Conservation (phyloP, 2,329 filamentous ascomycete species). For the Nigrospora osmanthi region DNA sequence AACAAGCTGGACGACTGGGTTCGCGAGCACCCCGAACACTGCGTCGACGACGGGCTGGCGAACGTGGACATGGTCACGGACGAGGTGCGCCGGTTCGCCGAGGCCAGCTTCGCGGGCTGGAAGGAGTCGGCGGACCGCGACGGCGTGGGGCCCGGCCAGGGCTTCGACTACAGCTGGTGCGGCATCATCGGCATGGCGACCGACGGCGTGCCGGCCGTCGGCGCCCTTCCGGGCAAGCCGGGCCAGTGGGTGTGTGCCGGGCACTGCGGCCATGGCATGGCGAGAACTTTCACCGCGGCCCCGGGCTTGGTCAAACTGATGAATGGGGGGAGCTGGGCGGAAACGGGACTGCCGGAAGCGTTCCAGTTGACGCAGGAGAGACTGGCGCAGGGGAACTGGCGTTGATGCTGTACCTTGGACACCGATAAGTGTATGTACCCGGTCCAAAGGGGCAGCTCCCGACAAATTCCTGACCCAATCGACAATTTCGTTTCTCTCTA, state of each 20-base stretch:
- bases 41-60: constrained; percentile 19
- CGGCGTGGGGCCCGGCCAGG: constrained; percentile 15
- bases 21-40: constrained; percentile 16
- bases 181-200: constrained; percentile 5
- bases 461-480: no score
- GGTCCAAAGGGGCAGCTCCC: no score
- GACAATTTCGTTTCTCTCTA: no score
- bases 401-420: no score
- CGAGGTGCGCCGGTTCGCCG: constrained; percentile 15
- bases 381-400: background rate
- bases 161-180: constrained; percentile 14
- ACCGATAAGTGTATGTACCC: no score
- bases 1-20: constrained; percentile 19
- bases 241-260: constrained; percentile 11
- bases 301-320: constrained; percentile 9
- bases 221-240: constrained; percentile 5
- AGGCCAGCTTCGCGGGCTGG: constrained; percentile 17
- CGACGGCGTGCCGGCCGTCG: constrained; percentile 9
- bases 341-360: constrained; percentile 6
- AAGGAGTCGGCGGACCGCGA: constrained; percentile 5
- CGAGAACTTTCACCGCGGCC: constrained; percentile 9
- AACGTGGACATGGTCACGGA: constrained; percentile 15
- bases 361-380: constrained; percentile 8
- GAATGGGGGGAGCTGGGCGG: constrained; percentile 7
- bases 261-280: constrained; percentile 11